Conservation (phyloP, 257 asterid genomes). For the Nicotiana undulata region DNA sequence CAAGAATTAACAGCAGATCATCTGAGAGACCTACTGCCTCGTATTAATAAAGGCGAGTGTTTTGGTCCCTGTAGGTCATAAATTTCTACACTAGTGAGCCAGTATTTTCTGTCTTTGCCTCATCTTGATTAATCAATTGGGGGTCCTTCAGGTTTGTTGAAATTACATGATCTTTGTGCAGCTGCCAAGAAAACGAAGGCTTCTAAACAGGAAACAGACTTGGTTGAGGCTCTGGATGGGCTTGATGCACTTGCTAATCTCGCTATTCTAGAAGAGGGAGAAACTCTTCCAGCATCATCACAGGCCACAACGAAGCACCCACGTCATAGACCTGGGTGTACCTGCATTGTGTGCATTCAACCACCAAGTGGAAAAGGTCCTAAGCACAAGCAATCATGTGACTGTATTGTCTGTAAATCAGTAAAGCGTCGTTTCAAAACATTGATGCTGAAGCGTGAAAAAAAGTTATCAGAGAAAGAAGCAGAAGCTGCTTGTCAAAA, state of each 20-base stretch:
- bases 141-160: background rate
- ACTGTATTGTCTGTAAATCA: conserved; percentile 55
- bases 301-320: conserved; percentile 63
- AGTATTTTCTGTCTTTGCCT: background rate
- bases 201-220: conserved; percentile 28
- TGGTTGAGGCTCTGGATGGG: conserved; percentile 47
- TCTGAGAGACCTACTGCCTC: conserved; percentile 48
- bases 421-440: conserved; percentile 52
- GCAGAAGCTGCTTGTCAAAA: conserved; percentile 31
- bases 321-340: conserved; percentile 64
- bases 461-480: conserved; percentile 46
- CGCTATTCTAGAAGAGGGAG: conserved; percentile 51
- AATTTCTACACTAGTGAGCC: background rate
- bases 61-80: background rate
- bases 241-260: conserved; percentile 64
- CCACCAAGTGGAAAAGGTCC: conserved; percentile 73
- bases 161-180: conserved; percentile 23
- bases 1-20: conserved; percentile 56
- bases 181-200: conserved; percentile 39
- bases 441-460: conserved; percentile 51
- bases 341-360: conserved; percentile 80
- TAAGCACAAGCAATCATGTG: conserved; percentile 60
- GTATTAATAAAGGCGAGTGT: conserved; percentile 32
- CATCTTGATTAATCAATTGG: background rate
- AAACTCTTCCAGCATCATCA: conserved; percentile 33